Conservation (phyloP, 371 early-diverging fungal species). For the Edhazardia aedis region DNA sequence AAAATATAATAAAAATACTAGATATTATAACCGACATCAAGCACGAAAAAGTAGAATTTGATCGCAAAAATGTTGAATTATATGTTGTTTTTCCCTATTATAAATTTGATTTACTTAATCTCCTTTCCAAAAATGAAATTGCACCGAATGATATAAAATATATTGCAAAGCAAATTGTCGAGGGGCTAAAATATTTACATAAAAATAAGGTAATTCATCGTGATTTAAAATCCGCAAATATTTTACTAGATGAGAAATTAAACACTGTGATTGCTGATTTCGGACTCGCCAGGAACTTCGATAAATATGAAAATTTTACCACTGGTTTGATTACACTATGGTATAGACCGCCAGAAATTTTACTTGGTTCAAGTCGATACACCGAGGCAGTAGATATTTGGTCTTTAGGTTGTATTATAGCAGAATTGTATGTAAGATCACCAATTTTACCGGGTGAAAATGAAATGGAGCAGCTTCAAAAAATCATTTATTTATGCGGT, state of each 20-base stretch:
- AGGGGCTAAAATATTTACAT: conserved; percentile 74
- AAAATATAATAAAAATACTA: conserved; percentile 64
- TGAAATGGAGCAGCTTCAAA: conserved; percentile 80
- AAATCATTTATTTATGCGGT: conserved; percentile 55
- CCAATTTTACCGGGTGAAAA: conserved; percentile 86
- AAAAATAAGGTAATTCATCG: conserved; percentile 78
- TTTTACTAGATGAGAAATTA: conserved; percentile 64
- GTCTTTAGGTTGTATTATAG: not conserved
- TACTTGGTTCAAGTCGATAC: conserved; percentile 54
- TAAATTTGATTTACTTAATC: conserved; percentile 64
- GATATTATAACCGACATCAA: conserved; percentile 90
- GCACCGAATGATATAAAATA: conserved; percentile 56
- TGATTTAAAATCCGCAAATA: conserved; percentile 75
- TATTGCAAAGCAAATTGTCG: conserved; percentile 64
- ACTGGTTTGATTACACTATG: conserved; percentile 88
- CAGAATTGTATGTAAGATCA: conserved; percentile 50
- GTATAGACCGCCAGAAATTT: conserved; percentile 88
- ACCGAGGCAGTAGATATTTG: not conserved
- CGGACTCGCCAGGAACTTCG: conserved; percentile 58
- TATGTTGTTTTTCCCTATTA: conserved; percentile 91
- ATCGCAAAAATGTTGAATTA: conserved; percentile 36
- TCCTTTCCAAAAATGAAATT: conserved; percentile 23
- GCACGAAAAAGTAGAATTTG: conserved; percentile 42
- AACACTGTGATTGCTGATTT: conserved; percentile 74
- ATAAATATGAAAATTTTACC: conserved; percentile 50